Base-by-base conservation (phyloP, 2,329 filamentous ascomycete species). In the Phialemoniopsis sp. region DNA sequence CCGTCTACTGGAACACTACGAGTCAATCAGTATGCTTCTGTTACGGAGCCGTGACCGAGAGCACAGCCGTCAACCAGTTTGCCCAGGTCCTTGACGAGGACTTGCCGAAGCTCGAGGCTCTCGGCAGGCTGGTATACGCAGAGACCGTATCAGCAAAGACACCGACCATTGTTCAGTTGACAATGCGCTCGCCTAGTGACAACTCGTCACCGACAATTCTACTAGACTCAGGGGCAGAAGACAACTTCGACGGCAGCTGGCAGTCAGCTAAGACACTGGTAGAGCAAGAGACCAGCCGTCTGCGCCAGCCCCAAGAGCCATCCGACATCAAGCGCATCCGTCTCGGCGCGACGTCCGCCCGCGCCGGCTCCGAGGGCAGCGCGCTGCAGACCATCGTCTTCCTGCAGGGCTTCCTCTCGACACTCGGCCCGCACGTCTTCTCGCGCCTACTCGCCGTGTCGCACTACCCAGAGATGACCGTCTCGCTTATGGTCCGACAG, bases 1-100 rank as follows among this genome's bases (percentile, higher is more conserved):
- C 33, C 8, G 33, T 34, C n/a, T 34, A 34, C 17, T 34, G 18
- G 13, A 34, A 34, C 33, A 34, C 33, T 8, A 34, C 33, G 8
- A 34, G 33, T 15, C 33, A 34, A 13, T 34, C 33, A 34, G 18
- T 34, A 8, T 34, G 33, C 33, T 17, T 34, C 14, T 34, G 33
- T 15, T 34, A 34, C 33, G 33, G 33, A 8, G 33, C 33, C 14
- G 33, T 34, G 8, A 34, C 33, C n/a, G 33, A 34, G 33, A 34
- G 33, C 13, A 34, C 33, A 8, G 14, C 33, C 17, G 33, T 34
- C n/a, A 34, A 34, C 14, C 33, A 34, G 18, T 34, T 34, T 21
- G 33, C 33, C 13, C 33, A 34, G 18, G 33, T 34, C 5, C 13
- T 34, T 14, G 33, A 34, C 13, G 33, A 34, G 18, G 33, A 34